These are phyloP conservation scores for Penicillium sp. DNA, from an alignment of 2,329 filamentous ascomycete genomes.

Conservation along the genomic window DNA sequence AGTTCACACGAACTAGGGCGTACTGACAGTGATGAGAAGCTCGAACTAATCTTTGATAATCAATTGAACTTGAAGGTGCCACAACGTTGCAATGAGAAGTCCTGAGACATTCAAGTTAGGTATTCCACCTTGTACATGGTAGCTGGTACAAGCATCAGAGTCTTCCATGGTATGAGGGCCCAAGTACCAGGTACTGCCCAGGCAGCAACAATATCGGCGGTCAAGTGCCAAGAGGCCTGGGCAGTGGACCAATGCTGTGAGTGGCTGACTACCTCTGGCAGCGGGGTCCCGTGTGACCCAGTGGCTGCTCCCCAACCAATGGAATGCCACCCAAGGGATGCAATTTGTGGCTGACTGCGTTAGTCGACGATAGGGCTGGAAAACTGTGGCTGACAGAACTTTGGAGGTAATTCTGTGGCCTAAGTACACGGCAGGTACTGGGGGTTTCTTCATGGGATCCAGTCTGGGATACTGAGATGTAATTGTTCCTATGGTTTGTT, in stretches of 20 bases:
- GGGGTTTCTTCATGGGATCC: no score
- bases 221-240: constrained; percentile 7
- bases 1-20: background rate
- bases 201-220: constrained; percentile 28
- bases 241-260: background rate
- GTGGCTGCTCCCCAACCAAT: constrained; percentile 19
- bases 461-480: background rate
- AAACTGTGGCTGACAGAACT: constrained; percentile 12
- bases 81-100: background rate
- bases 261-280: background rate
- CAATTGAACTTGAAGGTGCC: background rate
- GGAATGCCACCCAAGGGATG: background rate
- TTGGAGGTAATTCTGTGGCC: background rate
- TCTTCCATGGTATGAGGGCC: background rate
- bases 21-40: constrained; percentile 1
- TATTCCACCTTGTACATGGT: background rate
- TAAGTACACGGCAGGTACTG: background rate
- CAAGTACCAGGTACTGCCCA: constrained; percentile 12
- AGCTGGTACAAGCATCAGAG: background rate
- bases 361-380: constrained; percentile 19
- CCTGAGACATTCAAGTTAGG: background rate
- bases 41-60: constrained; percentile 5
- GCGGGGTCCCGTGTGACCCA: constrained; percentile 5
- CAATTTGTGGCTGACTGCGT: constrained; percentile 20
- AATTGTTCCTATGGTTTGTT: rapidly evolving